Base-by-base conservation (phyloP, 169 alveolate species). In the Babesia bigemina region DNA sequence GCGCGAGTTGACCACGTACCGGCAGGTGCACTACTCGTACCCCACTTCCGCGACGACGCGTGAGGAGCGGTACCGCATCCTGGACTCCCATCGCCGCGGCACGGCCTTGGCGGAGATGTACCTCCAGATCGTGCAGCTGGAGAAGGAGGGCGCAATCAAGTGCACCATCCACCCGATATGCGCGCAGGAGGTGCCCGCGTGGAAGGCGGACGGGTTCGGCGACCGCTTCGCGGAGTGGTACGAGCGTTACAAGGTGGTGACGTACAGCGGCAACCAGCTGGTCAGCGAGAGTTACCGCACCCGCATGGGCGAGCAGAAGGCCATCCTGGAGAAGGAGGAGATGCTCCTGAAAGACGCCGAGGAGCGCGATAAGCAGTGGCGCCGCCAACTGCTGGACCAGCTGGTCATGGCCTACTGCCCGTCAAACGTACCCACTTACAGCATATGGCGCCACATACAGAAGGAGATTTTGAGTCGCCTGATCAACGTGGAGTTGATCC, bases 81-180 rank as follows among this genome's bases (percentile, higher is more conserved):
- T 82, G 16, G 65, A 73, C 26, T 14, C 55, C 28, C 77, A 58
- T 29, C 58, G 48, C 24, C 28, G 52, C n/a, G 74, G 74, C 45
- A 42, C 83, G 42, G 66, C 26, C 28, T 44, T 82, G 59, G 60
- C 65, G 24, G 84, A 82, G 48, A 14, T 89, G 28, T 89, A 89
- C 67, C 59, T 89, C 13, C 91, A 83, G 24, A 73, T 89, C 22
- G n/a, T 89, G 63, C 81, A 89, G 49, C 56, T 86, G 62, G 75
- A 86, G 62, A 86, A 86, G 52, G 84, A 82, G 58, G 91, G 89
- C 21, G 48, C 67, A 21, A 62, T 89, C 39, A 26, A 85, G 48
- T 44, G 84, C 22, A 78, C 84, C 24, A 45, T 89, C 24, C 94
- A 89, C 67, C 94, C 94, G 17, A 55, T 89, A 26, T 74, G 75